Evolutionary conservation across 2,329 filamentous ascomycete species (phyloP).

Genomic region (Venturia carpophila): DNA sequence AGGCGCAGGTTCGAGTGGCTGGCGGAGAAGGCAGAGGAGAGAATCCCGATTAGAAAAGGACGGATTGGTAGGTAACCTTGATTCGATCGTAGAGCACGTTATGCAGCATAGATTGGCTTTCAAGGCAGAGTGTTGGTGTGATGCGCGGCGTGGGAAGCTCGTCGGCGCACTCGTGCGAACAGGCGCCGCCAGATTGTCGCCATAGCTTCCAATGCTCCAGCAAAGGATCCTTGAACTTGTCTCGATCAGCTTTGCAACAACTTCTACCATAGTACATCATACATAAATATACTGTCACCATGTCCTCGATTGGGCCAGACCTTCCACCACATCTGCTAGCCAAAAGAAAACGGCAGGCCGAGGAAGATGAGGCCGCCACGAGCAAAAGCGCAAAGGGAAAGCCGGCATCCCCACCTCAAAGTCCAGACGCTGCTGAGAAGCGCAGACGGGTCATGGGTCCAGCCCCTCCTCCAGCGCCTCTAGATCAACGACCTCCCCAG

Average conservation of each 20-base stretch:
- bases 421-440: slow-evolving; percentile 40
- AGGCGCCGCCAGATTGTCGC: background rate
- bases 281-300: slow-evolving; percentile 28
- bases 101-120: background rate
- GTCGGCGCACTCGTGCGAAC: background rate
- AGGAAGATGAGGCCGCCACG: slow-evolving; percentile 32
- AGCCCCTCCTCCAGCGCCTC: slow-evolving; percentile 39
- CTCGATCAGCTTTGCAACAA: background rate
- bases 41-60: background rate
- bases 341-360: slow-evolving; percentile 43
- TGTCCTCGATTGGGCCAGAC: slow-evolving; percentile 63
- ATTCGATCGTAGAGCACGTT: background rate
- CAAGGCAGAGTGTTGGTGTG: background rate
- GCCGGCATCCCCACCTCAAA: slow-evolving; percentile 17
- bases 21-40: background rate
- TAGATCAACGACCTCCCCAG: slow-evolving; percentile 30
- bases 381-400: slow-evolving; percentile 24
- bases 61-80: background rate
- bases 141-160: background rate
- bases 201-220: background rate
- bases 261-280: background rate
- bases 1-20: background rate
- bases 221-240: background rate
- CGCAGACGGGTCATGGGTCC: slow-evolving; percentile 48
- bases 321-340: slow-evolving; percentile 57